These are phyloP conservation scores for Pichia sp. DNA, from an alignment of 1,139 yeast genomes.

Conservation along the genomic window DNA sequence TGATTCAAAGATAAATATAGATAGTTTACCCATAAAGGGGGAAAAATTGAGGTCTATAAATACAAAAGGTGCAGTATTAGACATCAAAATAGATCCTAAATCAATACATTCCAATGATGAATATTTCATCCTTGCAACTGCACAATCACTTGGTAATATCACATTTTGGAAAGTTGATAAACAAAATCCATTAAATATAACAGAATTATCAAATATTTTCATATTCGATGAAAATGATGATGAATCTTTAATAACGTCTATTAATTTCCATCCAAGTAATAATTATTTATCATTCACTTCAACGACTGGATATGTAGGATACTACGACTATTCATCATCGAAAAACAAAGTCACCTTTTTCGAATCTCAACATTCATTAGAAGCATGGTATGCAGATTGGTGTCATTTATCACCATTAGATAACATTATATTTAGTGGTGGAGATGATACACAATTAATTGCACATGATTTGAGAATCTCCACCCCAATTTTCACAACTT, in stretches of 20 bases:
- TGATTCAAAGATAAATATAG: conserved; percentile 13
- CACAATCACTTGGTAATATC: conserved; percentile 76
- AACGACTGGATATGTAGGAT: conserved; percentile 49
- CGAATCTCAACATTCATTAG: conserved; percentile 48
- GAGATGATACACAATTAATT: conserved; percentile 74
- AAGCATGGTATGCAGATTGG: conserved; percentile 86
- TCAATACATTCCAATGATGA: conserved; percentile 28
- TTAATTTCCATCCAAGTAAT: conserved; percentile 49
- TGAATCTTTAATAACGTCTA: conserved; percentile 53
- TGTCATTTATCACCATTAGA: conserved; percentile 50
- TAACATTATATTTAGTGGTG: conserved; percentile 75
- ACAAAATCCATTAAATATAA: conserved; percentile 18
- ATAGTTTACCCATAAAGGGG: conserved; percentile 21
- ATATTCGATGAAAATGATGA: conserved; percentile 35
- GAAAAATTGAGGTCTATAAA: conserved; percentile 16
- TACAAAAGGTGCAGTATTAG: conserved; percentile 66
- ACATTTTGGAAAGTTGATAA: conserved; percentile 47
- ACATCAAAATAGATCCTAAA: conserved; percentile 58
- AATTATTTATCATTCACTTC: conserved; percentile 40
- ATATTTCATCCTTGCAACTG: conserved; percentile 44
- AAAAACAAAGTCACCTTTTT: not conserved
- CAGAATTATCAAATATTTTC: conserved; percentile 30
- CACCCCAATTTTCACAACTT: conserved; percentile 47
- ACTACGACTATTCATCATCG: conserved; percentile 29
- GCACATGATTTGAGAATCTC: conserved; percentile 62